These are phyloP conservation scores for Tulasnella calospora DNA, from an alignment of 768 basidiomycete genomes.

Conservation along the genomic window DNA sequence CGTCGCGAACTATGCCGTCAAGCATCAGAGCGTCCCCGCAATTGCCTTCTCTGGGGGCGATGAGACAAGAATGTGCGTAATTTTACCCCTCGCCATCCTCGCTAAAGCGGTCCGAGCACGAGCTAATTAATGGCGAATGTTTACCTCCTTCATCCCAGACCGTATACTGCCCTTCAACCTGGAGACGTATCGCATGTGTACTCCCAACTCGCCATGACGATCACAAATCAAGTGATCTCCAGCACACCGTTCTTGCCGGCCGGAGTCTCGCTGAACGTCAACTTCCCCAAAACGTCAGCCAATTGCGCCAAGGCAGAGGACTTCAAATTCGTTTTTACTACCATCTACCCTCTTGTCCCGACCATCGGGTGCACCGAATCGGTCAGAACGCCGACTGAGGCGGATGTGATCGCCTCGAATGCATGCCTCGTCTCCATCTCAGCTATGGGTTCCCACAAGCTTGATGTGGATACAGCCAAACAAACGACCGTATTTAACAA, in stretches of 20 bases:
- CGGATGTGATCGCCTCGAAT: neutral
- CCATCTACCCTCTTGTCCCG: neutral
- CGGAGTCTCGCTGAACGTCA: constrained; percentile 13
- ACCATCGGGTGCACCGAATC: neutral
- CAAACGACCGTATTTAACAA: neutral
- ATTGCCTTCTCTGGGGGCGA: constrained; percentile 21
- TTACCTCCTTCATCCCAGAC: neutral
- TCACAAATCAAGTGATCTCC: neutral
- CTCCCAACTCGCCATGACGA: constrained; percentile 1
- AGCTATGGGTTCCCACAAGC: neutral
- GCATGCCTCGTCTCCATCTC: constrained; percentile 16
- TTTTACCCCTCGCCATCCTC: too few species aligned
- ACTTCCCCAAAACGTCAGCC: constrained; percentile 9
- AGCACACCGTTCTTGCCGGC: constrained; percentile 12
- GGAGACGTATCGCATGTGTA: constrained; percentile 18
- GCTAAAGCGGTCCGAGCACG: neutral
- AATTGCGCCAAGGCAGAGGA: neutral
- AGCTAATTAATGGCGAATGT: too few species aligned
- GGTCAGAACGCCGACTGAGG: constrained; percentile 1
- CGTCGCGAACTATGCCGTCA: neutral
- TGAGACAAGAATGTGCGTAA: neutral
- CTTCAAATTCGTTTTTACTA: constrained; percentile 16
- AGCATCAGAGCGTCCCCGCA: constrained; percentile 9
- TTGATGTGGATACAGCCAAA: neutral
- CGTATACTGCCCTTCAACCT: neutral